A percentile compares a stretch with the other conserved stretches of the same genome.
These are phyloP conservation scores for Erysimum pusillum DNA, from an alignment of 441 rosid genomes.

Conservation along the genomic window DNA sequence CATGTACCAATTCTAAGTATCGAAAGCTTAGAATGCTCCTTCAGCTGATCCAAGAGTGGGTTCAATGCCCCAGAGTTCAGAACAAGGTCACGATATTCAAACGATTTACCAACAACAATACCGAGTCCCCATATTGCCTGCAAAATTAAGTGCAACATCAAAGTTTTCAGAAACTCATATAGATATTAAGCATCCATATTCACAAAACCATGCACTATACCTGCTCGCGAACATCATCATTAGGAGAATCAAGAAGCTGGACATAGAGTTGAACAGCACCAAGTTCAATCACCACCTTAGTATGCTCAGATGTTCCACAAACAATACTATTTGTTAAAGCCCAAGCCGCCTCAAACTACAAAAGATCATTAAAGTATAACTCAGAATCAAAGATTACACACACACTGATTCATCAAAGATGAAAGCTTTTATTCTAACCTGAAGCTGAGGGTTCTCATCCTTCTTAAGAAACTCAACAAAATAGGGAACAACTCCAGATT, in stretches of 20 bases:
- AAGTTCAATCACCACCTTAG: constrained; percentile 79
- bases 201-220: background rate
- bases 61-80: constrained; percentile 72
- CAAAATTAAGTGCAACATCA: background rate
- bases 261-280: constrained; percentile 82
- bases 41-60: constrained; percentile 73
- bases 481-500: constrained; percentile 83
- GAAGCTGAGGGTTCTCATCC: constrained; percentile 81
- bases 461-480: constrained; percentile 84
- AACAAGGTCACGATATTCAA: constrained; percentile 83
- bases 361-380: background rate
- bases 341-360: constrained; percentile 87
- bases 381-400: constrained; percentile 1
- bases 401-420: background rate
- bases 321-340: constrained; percentile 85
- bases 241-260: constrained; percentile 78
- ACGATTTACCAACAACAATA: constrained; percentile 91
- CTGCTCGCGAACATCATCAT: constrained; percentile 69
- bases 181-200: background rate
- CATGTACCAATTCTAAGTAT: constrained; percentile 93
- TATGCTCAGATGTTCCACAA: constrained; percentile 84
- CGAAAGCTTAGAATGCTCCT: constrained; percentile 75
- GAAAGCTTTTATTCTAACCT: constrained; percentile 51
- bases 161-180: background rate
- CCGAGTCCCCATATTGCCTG: constrained; percentile 95